phyloP scores from a whole-genome alignment of 2,329 filamentous ascomycete genomes.

The Colletotrichum liriopes region DNA sequence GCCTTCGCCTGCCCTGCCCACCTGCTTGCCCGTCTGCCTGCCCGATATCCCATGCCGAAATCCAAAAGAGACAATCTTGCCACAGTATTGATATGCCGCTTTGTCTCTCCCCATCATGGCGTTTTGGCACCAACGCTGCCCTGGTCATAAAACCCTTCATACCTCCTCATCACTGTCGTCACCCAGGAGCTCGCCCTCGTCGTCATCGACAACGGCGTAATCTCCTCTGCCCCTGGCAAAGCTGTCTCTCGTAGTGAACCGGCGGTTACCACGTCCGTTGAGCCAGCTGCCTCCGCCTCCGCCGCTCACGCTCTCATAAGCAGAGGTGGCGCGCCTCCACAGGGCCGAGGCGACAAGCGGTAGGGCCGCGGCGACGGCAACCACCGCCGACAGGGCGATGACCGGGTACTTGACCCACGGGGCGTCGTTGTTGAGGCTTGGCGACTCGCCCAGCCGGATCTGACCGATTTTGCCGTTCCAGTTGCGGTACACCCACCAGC shows the following conservation, averaged over 20 bases:
- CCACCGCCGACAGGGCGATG: slow-evolving; percentile 76
- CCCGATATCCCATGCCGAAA: slow-evolving; percentile 9
- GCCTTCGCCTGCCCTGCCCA: slow-evolving; percentile 2
- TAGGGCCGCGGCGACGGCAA: slow-evolving; percentile 72
- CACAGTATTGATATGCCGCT: slow-evolving; percentile 7
- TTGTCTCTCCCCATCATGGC: background rate
- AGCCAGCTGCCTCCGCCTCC: slow-evolving; percentile 68
- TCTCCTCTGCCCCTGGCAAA: slow-evolving; percentile 91
- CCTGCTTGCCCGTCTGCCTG: background rate
- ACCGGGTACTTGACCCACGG: slow-evolving; percentile 89
- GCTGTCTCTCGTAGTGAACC: slow-evolving; percentile 89
- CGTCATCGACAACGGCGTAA: slow-evolving; percentile 90
- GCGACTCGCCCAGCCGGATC: slow-evolving; percentile 86
- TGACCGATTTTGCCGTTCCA: slow-evolving; percentile 94
- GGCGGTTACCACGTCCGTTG: slow-evolving; percentile 71
- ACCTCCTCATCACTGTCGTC: slow-evolving; percentile 95
- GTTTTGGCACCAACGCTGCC: background rate
- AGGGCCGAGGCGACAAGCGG: slow-evolving; percentile 82
- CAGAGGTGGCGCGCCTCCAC: slow-evolving; percentile 75
- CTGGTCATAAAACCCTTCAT: slow-evolving; percentile 43
- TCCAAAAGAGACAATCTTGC: slow-evolving; percentile 32
- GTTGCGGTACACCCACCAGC: slow-evolving; percentile 88
- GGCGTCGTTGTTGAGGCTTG: slow-evolving; percentile 76
- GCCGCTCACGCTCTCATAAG: slow-evolving; percentile 65
- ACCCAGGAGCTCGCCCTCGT: slow-evolving; percentile 94